Percentiles rank a stretch among this genome's conserved stretches.
Evolutionary conservation across 768 basidiomycete genomes (phyloP).

Genomic region (Boletus speciosus): DNA sequence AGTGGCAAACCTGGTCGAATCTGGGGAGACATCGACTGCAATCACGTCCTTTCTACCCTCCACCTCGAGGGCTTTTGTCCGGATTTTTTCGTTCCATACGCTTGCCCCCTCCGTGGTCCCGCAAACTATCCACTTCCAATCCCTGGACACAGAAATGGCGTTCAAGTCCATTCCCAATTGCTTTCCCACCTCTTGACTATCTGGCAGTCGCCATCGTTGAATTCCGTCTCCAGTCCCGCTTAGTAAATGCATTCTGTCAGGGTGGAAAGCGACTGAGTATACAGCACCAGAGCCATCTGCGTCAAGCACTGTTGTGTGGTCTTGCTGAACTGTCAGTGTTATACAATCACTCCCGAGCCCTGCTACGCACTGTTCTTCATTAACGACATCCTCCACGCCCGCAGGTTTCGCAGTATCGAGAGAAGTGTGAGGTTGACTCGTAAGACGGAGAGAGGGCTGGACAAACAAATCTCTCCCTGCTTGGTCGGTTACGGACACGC

Average conservation of each 20-base stretch:
- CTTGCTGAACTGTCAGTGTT: not conserved
- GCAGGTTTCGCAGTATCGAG: not conserved
- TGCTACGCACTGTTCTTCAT: not conserved
- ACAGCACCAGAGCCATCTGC: too few relatives aligned
- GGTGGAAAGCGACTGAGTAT: not conserved
- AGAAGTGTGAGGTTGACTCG: not conserved
- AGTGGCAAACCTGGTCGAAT: not conserved
- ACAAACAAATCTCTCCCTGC: too few relatives aligned
- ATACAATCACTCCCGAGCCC: not conserved
- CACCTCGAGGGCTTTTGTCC: not conserved
- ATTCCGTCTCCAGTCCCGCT: not conserved
- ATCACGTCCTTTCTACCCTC: not conserved
- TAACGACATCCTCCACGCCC: not conserved
- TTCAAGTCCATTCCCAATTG: not conserved
- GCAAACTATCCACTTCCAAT: not conserved
- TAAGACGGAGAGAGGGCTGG: not conserved
- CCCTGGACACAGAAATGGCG: not conserved
- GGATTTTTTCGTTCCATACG: not conserved
- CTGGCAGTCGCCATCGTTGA: not conserved
- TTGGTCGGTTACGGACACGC: too few relatives aligned
- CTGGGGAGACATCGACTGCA: not conserved
- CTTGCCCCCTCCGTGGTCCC: not conserved
- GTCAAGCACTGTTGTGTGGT: not conserved
- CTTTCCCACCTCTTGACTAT: not conserved
- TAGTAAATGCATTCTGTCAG: not conserved